These are phyloP conservation scores for Mortierella sp. DNA, from an alignment of 371 early-diverging fungal species.

Conservation along the genomic window DNA sequence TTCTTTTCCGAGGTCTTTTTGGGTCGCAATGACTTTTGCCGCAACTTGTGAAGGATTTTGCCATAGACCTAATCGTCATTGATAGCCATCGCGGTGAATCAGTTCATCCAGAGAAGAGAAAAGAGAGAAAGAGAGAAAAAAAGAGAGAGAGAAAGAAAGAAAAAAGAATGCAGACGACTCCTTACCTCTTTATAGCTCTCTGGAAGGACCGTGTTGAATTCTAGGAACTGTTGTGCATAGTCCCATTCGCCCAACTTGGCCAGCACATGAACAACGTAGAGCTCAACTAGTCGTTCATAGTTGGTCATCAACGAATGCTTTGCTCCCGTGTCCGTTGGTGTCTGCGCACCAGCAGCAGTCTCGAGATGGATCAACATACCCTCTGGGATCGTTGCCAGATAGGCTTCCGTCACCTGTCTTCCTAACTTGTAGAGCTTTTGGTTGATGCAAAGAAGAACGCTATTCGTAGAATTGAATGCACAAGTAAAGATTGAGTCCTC, in stretches of 20 bases:
- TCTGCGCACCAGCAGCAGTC: conserved; percentile 36
- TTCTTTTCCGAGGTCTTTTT: conserved; percentile 20
- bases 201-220: conserved; percentile 53
- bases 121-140: neutral
- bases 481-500: too few relatives aligned
- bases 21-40: conserved; percentile 39
- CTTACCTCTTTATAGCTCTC: conserved; percentile 53
- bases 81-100: too few relatives aligned
- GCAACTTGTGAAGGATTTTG: conserved; percentile 39
- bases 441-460: conserved; percentile 39
- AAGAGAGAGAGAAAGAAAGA: neutral
- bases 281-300: conserved; percentile 63
- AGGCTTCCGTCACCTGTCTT: conserved; percentile 38
- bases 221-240: conserved; percentile 54
- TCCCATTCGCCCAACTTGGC: conserved; percentile 57
- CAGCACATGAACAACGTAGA: conserved; percentile 61
- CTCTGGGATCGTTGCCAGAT: conserved; percentile 44
- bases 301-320: conserved; percentile 49
- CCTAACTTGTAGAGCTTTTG: conserved; percentile 39
- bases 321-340: conserved; percentile 5
- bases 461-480: too few relatives aligned
- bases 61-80: conserved; percentile 19
- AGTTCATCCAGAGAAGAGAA: too few relatives aligned
- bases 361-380: conserved; percentile 49
- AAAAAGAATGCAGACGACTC: neutral